Percentiles rank a stretch among this genome's conserved stretches.
Evolutionary conservation across 192 early-diverging fungal genomes (phyloP).

Genomic region (Mortierella claussenii): DNA sequence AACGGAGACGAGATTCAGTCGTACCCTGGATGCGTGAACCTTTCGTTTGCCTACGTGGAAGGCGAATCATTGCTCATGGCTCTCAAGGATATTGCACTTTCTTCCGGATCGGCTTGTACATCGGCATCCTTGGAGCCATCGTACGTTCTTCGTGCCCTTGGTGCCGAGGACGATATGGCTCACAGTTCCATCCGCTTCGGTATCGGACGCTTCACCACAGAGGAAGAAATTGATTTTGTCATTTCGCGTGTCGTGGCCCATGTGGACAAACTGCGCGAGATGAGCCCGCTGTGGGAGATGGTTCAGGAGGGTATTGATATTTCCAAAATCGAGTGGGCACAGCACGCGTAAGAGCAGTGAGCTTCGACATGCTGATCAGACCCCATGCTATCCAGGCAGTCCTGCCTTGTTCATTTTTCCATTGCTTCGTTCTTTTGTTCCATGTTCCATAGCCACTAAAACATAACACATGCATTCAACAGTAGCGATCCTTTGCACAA

Average conservation of each 20-base stretch:
- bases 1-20: constrained; percentile 85
- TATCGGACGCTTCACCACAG: constrained; percentile 96
- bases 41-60: constrained; percentile 97
- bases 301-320: constrained; percentile 59
- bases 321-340: constrained; percentile 53
- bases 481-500: too few relatives aligned
- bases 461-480: too few relatives aligned
- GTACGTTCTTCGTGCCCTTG: constrained; percentile 96
- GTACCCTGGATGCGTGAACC: constrained; percentile 95
- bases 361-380: too few relatives aligned
- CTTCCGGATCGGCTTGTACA: constrained; percentile 96
- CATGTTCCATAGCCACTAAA: neutral
- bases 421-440: neutral
- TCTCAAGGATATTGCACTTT: constrained; percentile 95
- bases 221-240: constrained; percentile 93
- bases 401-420: too few relatives aligned
- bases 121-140: constrained; percentile 95
- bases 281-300: constrained; percentile 99
- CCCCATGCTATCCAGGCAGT: too few relatives aligned
- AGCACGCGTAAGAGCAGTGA: constrained; percentile 47
- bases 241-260: constrained; percentile 81
- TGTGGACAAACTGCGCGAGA: constrained; percentile 90
- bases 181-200: constrained; percentile 96
- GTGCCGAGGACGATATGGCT: constrained; percentile 96
- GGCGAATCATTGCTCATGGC: constrained; percentile 99